A percentile compares a stretch with the other conserved stretches of the same genome.
These are phyloP conservation scores for Meyerozyma carpophila DNA, from an alignment of 1,139 yeast genomes.

Conservation along the genomic window DNA sequence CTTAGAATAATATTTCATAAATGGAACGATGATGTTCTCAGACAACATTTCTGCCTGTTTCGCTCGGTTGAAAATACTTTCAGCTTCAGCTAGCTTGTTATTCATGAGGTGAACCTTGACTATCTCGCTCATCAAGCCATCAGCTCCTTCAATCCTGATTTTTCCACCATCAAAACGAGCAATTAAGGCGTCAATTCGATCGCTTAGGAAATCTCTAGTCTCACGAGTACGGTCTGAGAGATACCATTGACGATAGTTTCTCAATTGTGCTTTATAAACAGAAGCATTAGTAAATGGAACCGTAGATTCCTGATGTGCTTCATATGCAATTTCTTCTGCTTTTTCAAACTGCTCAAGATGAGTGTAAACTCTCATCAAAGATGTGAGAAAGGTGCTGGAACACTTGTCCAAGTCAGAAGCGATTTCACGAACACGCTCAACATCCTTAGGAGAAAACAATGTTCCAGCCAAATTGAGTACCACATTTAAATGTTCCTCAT, in stretches of 20 bases:
- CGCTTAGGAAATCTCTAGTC: conserved; percentile 7
- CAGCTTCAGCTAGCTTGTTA: conserved; percentile 14
- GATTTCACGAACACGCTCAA: conserved; percentile 16
- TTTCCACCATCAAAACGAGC: conserved; percentile 3
- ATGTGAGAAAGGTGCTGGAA: conserved; percentile 12
- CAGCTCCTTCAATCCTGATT: conserved; percentile 6
- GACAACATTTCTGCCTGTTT: conserved; percentile 11
- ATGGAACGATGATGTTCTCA: conserved; percentile 27
- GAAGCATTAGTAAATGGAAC: conserved; percentile 27
- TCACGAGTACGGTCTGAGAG: background rate
- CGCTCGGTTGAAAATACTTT: conserved; percentile 11
- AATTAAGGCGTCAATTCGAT: conserved; percentile 7
- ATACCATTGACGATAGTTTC: conserved; percentile 29
- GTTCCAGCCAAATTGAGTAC: conserved; percentile 18
- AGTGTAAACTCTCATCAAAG: conserved; percentile 24
- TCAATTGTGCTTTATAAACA: conserved; percentile 26
- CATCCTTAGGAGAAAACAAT: conserved; percentile 18
- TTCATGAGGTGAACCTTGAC: conserved; percentile 17
- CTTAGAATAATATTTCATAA: conserved; percentile 19
- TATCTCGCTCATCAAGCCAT: conserved; percentile 20
- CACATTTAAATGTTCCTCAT: conserved; percentile 11
- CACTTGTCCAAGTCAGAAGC: conserved; percentile 15
- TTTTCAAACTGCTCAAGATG: conserved; percentile 25
- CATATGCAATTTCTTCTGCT: conserved; percentile 26
- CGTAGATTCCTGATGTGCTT: conserved; percentile 24